These are phyloP conservation scores for Periconia macrospinosa DNA, from an alignment of 2,329 filamentous ascomycete genomes.

Conservation along the genomic window DNA sequence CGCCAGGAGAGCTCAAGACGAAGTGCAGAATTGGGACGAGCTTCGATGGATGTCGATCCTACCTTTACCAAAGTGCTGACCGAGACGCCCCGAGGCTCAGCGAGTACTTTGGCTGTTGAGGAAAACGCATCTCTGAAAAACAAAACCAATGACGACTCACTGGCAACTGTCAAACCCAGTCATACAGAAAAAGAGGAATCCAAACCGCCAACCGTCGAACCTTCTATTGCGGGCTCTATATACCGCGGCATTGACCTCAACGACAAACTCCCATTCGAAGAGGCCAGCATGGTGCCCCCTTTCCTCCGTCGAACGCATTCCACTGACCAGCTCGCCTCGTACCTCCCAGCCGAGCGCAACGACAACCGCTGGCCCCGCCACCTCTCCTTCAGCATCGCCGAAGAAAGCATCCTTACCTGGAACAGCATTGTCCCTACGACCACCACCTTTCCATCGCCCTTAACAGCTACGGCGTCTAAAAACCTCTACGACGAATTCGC, in stretches of 20 bases:
- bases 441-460: slow-evolving; percentile 18
- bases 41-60: slow-evolving; percentile 20
- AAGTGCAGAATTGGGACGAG: neutral
- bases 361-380: slow-evolving; percentile 70
- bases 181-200: slow-evolving; percentile 24
- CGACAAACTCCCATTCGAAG: slow-evolving; percentile 42
- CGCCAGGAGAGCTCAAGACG: slow-evolving; percentile 11
- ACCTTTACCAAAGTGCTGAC: slow-evolving; percentile 37
- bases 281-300: slow-evolving; percentile 52
- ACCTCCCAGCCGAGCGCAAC: slow-evolving; percentile 41
- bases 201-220: slow-evolving; percentile 48
- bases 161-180: slow-evolving; percentile 7
- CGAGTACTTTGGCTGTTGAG: slow-evolving; percentile 20
- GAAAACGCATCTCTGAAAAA: slow-evolving; percentile 17
- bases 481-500: slow-evolving; percentile 35
- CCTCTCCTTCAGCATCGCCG: slow-evolving; percentile 74
- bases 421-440: slow-evolving; percentile 21
- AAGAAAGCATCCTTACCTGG: slow-evolving; percentile 74
- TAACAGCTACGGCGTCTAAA: slow-evolving; percentile 26
- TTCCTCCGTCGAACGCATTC: slow-evolving; percentile 67
- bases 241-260: slow-evolving; percentile 62
- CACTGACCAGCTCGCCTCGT: slow-evolving; percentile 40
- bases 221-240: slow-evolving; percentile 62
- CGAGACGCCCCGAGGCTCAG: slow-evolving; percentile 37
- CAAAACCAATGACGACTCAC: slow-evolving; percentile 18